phyloP scores from a whole-genome alignment of 305 asterid genomes.

The Fraxinus ornus region DNA sequence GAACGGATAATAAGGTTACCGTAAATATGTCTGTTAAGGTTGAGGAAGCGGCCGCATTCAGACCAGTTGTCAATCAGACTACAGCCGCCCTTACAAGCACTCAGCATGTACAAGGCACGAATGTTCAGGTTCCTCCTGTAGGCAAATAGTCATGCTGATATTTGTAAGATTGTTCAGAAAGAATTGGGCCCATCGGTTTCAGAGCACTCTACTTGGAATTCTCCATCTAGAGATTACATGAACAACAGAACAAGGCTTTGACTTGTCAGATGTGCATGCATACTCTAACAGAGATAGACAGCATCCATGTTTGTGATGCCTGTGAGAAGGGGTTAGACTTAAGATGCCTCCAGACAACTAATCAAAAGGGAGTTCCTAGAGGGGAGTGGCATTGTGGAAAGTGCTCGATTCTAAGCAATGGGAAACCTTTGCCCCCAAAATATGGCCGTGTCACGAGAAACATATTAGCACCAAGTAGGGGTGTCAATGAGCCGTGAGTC shows the following conservation, averaged over 20 bases:
- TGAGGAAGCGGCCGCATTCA: constrained; percentile 56
- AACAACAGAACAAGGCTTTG: constrained; percentile 50
- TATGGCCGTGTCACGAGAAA: constrained; percentile 96
- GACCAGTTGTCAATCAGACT: constrained; percentile 51
- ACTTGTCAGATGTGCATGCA: constrained; percentile 74
- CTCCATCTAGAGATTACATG: constrained; percentile 85
- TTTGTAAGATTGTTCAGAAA: constrained; percentile 75
- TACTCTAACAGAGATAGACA: constrained; percentile 60
- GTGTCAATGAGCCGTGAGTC: too few species aligned
- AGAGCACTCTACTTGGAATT: constrained; percentile 54
- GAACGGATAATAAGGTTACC: constrained; percentile 51
- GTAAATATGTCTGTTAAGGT: constrained; percentile 44
- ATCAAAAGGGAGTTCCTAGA: constrained; percentile 54
- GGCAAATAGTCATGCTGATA: constrained; percentile 65
- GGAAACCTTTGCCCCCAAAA: constrained; percentile 93
- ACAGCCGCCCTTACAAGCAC: constrained; percentile 29
- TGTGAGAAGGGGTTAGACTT: constrained; percentile 62
- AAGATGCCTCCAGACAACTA: constrained; percentile 71
- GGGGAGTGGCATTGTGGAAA: not conserved
- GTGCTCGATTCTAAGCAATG: constrained; percentile 79
- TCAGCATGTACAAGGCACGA: constrained; percentile 35
- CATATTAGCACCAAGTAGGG: constrained; percentile 30
- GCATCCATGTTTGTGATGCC: not conserved
- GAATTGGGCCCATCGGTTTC: constrained; percentile 52
- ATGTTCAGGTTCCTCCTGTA: not conserved